Percentiles rank a stretch among this genome's conserved stretches.
Conservation (phyloP, 345 rosid species). For the Sisymbrium altissimum region DNA sequence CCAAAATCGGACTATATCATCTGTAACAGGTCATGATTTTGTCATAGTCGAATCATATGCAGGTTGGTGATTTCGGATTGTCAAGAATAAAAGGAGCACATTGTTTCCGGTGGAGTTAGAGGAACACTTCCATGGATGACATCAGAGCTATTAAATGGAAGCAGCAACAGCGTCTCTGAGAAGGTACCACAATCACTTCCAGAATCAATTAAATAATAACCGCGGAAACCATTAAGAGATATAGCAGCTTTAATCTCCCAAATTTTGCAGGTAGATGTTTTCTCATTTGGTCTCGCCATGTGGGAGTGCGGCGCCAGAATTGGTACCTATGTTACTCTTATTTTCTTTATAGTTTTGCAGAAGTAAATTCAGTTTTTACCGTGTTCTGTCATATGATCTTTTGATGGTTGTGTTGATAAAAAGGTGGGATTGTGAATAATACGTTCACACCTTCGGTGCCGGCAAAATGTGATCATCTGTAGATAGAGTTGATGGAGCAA, state of each 20-base stretch:
- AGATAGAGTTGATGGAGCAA: constrained; percentile 68
- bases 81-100: constrained; percentile 65
- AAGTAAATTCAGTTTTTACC: too few species aligned
- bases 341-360: too few species aligned
- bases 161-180: constrained; percentile 69
- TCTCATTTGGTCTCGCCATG: neutral
- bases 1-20: neutral
- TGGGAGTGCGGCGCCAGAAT: neutral
- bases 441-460: constrained; percentile 66
- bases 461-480: constrained; percentile 50
- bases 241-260: neutral
- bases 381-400: too few species aligned
- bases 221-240: too few species aligned
- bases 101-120: neutral
- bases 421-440: constrained; percentile 74
- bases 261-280: neutral
- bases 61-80: constrained; percentile 86
- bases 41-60: neutral
- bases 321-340: too few species aligned
- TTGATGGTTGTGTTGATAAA: neutral
- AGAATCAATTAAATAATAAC: neutral
- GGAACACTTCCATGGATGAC: constrained; percentile 80
- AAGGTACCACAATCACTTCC: neutral
- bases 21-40: neutral
- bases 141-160: constrained; percentile 68